These are phyloP conservation scores for Cryptococcus floricola DNA, from an alignment of 1,284 basidiomycete species.

Conservation along the genomic window DNA sequence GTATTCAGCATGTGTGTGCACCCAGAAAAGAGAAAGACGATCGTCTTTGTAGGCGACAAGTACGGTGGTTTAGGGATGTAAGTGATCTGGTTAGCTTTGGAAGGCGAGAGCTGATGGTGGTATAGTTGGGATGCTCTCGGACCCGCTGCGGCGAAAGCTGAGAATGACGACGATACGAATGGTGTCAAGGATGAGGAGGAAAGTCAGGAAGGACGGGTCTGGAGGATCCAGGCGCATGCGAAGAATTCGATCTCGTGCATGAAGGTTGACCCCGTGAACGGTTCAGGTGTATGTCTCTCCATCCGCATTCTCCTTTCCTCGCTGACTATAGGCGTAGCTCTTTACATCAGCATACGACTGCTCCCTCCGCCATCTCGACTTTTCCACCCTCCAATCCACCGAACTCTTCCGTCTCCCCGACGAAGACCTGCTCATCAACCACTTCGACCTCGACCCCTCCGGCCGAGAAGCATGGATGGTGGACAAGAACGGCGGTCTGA, in stretches of 20 bases:
- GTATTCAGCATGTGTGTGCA: constrained; percentile 52
- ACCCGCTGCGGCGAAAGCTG: constrained; percentile 17
- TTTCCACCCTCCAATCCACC: constrained; percentile 43
- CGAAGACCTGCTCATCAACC: constrained; percentile 49
- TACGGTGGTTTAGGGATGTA: constrained; percentile 49
- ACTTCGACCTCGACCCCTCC: constrained; percentile 49
- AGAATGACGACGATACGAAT: constrained; percentile 31
- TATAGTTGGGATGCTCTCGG: constrained; percentile 44
- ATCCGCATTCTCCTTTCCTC: neutral
- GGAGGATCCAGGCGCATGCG: constrained; percentile 49
- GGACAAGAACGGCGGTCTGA: constrained; percentile 51
- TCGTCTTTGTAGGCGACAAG: constrained; percentile 52
- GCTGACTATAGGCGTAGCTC: constrained; percentile 30
- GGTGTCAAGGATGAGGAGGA: constrained; percentile 25
- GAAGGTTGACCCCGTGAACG: constrained; percentile 46
- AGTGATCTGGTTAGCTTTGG: constrained; percentile 17
- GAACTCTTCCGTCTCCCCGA: constrained; percentile 49
- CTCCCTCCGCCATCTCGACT: constrained; percentile 49
- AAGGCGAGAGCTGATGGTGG: constrained; percentile 5
- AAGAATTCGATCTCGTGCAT: constrained; percentile 45
- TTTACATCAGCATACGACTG: constrained; percentile 52
- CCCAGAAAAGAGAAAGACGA: constrained; percentile 46
- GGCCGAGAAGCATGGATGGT: constrained; percentile 49
- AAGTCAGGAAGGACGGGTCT: constrained; percentile 38
- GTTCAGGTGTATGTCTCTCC: constrained; percentile 37